Evolutionary conservation across 768 basidiomycete genomes (phyloP).

Genomic region (Psilocybe cubensis): DNA sequence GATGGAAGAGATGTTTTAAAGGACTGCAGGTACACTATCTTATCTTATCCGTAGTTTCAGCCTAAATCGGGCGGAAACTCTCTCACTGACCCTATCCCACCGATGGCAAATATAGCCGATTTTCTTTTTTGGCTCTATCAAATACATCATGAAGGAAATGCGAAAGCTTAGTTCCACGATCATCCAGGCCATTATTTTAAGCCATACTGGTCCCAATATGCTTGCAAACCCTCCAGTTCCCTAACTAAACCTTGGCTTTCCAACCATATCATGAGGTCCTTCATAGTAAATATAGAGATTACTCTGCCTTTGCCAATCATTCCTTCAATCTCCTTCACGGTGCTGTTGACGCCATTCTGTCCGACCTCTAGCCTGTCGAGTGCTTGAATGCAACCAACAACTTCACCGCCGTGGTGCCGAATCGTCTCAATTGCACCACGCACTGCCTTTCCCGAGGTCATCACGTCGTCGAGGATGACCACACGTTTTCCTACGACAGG

Average conservation of each 20-base stretch:
- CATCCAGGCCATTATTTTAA: too few relatives aligned
- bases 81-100: too few relatives aligned
- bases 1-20: too few relatives aligned
- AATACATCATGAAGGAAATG: too few relatives aligned
- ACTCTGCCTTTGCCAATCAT: slow-evolving; percentile 75
- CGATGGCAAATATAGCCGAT: too few relatives aligned
- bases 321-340: slow-evolving; percentile 81
- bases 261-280: slow-evolving; percentile 85
- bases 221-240: slow-evolving; percentile 72
- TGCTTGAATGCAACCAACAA: slow-evolving; percentile 87
- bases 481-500: slow-evolving; percentile 80
- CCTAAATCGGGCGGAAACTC: too few relatives aligned
- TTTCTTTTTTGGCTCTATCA: too few relatives aligned
- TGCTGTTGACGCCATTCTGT: slow-evolving; percentile 65
- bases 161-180: too few relatives aligned
- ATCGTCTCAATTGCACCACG: slow-evolving; percentile 83
- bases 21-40: too few relatives aligned
- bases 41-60: too few relatives aligned
- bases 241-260: slow-evolving; percentile 64
- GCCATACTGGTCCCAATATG: slow-evolving; percentile 77
- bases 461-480: slow-evolving; percentile 94
- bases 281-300: slow-evolving; percentile 80
- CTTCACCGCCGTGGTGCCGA: slow-evolving; percentile 66
- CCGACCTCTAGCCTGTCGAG: slow-evolving; percentile 89
- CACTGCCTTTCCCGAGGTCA: slow-evolving; percentile 91